A percentile compares a stretch with the other conserved stretches of the same genome.
Evolutionary conservation across 2,329 filamentous ascomycete genomes (phyloP).

Genomic region (Cytospora mali): DNA sequence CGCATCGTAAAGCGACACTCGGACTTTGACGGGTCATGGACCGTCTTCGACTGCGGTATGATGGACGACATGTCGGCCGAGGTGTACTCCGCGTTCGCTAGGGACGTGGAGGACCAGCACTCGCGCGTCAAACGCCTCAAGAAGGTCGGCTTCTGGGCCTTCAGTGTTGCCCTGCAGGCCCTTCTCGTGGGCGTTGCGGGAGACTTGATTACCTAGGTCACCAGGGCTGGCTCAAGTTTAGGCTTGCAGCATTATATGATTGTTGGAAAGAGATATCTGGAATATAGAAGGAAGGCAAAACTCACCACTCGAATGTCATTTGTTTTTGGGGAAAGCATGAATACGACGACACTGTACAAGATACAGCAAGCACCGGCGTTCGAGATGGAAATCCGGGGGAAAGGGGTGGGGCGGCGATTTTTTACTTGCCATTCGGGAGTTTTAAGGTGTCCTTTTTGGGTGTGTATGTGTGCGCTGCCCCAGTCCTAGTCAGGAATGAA

Average conservation of each 20-base stretch:
- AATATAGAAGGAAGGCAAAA: not conserved
- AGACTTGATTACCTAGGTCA: constrained; percentile 56
- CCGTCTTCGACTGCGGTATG: constrained; percentile 86
- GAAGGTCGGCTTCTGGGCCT: constrained; percentile 92
- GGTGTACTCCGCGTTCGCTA: constrained; percentile 92
- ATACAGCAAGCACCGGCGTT: constrained; percentile 10
- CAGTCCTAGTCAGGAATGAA: constrained; percentile 9
- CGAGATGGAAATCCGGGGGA: not conserved
- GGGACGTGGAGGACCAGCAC: constrained; percentile 87
- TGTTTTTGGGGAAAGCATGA: constrained; percentile 3
- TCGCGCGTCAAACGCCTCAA: constrained; percentile 84
- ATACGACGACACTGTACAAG: constrained; percentile 4
- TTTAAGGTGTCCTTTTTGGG: constrained; percentile 3
- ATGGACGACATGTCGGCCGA: constrained; percentile 94
- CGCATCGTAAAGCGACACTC: constrained; percentile 85
- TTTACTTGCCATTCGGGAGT: constrained; percentile 2
- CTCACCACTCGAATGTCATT: constrained; percentile 15
- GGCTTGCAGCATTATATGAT: not conserved
- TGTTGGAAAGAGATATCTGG: not conserved
- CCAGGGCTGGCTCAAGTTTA: not conserved
- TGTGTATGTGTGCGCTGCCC: constrained; percentile 5
- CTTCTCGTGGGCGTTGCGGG: constrained; percentile 94
- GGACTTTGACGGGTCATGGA: constrained; percentile 97
- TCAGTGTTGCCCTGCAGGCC: constrained; percentile 89
- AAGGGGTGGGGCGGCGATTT: not conserved